A percentile compares a stretch with the other conserved stretches of the same genome.
These are phyloP conservation scores for Parathielavia hyrcaniae DNA, from an alignment of 495 filamentous ascomycete genomes.

Conservation along the genomic window DNA sequence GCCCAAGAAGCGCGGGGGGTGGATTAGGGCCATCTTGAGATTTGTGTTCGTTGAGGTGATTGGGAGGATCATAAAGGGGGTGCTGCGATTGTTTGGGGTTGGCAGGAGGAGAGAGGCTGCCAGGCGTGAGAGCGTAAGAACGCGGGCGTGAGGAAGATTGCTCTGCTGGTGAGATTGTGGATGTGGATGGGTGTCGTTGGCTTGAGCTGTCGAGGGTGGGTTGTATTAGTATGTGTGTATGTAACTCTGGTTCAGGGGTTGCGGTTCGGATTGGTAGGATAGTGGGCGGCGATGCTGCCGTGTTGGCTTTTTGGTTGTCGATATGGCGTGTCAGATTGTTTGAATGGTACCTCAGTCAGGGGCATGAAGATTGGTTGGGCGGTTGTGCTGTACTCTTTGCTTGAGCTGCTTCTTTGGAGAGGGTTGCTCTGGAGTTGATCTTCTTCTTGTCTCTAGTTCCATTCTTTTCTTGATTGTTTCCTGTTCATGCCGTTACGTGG, in stretches of 20 bases:
- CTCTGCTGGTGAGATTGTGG: background rate
- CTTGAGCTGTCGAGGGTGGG: background rate
- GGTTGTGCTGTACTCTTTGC: background rate
- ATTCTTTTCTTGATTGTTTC: no score
- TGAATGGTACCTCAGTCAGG: background rate
- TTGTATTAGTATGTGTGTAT: background rate
- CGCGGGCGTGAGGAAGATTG: background rate
- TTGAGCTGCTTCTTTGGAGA: no score
- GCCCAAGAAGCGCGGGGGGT: conserved; percentile 14
- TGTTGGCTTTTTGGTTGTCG: background rate
- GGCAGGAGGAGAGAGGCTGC: background rate
- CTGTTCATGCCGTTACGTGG: no score
- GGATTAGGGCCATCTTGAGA: conserved; percentile 28
- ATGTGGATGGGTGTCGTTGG: background rate
- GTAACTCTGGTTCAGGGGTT: background rate
- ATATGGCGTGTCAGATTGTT: conserved; percentile 1
- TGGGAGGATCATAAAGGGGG: conserved; percentile 26
- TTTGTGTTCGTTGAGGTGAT: conserved; percentile 33
- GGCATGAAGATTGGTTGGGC: background rate
- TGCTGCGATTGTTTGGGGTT: conserved; percentile 17
- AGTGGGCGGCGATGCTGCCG: background rate
- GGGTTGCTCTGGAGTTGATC: no score
- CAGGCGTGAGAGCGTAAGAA: background rate
- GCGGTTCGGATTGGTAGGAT: background rate
- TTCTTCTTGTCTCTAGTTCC: background rate